Evolutionary conservation across 768 basidiomycete genomes (phyloP), one percentile per base, ranked within the genome.

Genomic region (Hygrophorus russula): DNA sequence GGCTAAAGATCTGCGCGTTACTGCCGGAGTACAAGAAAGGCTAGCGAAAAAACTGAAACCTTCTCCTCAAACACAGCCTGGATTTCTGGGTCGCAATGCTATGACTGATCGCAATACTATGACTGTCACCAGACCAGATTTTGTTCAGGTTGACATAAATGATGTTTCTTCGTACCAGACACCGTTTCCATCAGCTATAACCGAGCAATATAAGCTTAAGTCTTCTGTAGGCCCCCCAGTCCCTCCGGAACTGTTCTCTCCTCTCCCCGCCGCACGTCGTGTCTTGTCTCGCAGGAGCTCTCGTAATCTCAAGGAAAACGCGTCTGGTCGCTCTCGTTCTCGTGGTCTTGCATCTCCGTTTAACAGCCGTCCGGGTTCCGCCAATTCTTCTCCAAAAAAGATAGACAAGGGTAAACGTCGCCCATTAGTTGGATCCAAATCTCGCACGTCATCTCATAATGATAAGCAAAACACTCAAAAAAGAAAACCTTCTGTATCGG

Each of bases 311-410:
- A 53, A 51, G 41, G 48, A 59, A 50, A 53, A 56, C 31, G 17
- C 40, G 42, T 43, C 43, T 39, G 12, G 27, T 39, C 44, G 30
- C 14, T 7, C 18, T 17, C 47, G 45, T 30, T 46, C 56, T 45
- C 57, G 46, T 15, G 19, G 36, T 14, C 64, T 73, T 17, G 66
- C 61, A 9, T 73, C 70, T 18, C 71, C 73, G 1, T 75, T 72
- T 50, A 59, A 53, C 39, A 71, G 71, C 35, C 63, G 66, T 34
- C 68, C 71, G 13, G 55, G 53, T 29, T 73, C 73, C 41, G 54
- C 60, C 34, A 44, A 56, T 20, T 44, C 63, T 17, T 69, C 68
- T 39, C 65, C 68, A 5, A 59, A 57, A 45, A 52, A 49, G 31
- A 36, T 56, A 33, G 41, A 41, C 3, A 38, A 39, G 27, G 18